These are phyloP conservation scores for Tephrocybe sp. DNA, from an alignment of 768 basidiomycete species.

Conservation along the genomic window DNA sequence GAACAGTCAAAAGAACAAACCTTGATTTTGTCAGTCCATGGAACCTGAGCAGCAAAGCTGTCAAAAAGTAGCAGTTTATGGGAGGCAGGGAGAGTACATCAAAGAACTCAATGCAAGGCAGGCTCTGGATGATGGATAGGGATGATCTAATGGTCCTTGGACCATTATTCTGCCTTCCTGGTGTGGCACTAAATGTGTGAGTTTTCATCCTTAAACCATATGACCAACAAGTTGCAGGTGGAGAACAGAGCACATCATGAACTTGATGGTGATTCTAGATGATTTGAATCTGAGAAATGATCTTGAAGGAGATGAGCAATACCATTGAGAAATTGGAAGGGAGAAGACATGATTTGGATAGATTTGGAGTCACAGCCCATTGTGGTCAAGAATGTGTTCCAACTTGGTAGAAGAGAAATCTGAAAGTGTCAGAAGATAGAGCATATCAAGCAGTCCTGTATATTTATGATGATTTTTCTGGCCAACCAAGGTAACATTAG, in stretches of 20 bases:
- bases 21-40: slow-evolving; percentile 13
- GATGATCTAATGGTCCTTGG: slow-evolving; percentile 32
- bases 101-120: slow-evolving; percentile 33
- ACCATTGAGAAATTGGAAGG: slow-evolving; percentile 28
- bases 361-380: slow-evolving; percentile 4
- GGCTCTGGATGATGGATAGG: slow-evolving; percentile 29
- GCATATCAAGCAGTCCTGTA: background rate
- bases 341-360: slow-evolving; percentile 3
- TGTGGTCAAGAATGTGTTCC: background rate
- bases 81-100: slow-evolving; percentile 13
- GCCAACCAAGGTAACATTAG: background rate
- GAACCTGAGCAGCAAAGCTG: slow-evolving; percentile 20
- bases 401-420: background rate
- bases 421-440: background rate
- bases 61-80: slow-evolving; percentile 29
- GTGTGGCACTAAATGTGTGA: slow-evolving; percentile 21
- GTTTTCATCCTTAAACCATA: slow-evolving; percentile 17
- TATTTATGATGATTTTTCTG: background rate
- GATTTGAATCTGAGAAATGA: background rate
- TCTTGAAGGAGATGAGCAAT: slow-evolving; percentile 20
- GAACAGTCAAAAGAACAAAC: slow-evolving; percentile 1
- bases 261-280: background rate
- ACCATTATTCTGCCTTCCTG: slow-evolving; percentile 25
- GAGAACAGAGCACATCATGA: slow-evolving; percentile 12
- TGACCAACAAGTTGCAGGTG: slow-evolving; percentile 19